Conservation (phyloP, 768 basidiomycete species). For the Suillus americanus region DNA sequence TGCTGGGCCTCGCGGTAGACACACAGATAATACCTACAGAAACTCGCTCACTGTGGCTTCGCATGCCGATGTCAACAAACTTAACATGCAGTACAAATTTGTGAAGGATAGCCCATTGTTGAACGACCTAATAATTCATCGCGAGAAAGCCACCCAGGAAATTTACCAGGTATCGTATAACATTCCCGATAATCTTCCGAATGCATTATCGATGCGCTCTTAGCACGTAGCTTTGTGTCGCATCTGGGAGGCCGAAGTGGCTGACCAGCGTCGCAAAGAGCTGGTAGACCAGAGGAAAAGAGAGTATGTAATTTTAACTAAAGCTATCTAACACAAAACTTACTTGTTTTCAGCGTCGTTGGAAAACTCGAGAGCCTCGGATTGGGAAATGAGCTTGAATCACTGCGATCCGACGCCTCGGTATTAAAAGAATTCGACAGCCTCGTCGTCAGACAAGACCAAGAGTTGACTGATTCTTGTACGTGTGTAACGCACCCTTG, state of each 20-base stretch:
- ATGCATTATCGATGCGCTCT: neutral
- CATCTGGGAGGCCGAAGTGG: neutral
- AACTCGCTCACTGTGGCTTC: neutral
- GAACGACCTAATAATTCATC: neutral
- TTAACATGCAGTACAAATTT: neutral
- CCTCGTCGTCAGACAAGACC: neutral
- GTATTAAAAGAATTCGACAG: neutral
- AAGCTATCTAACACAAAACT: neutral
- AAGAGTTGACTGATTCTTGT: neutral
- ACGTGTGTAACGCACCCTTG: neutral
- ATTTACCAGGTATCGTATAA: neutral
- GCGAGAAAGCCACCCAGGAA: neutral
- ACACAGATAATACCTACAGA: neutral
- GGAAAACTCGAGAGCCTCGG: neutral
- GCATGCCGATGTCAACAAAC: neutral
- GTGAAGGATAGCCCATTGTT: neutral
- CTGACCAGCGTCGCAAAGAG: neutral
- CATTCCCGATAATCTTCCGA: neutral
- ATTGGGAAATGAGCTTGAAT: neutral
- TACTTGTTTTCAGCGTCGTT: neutral
- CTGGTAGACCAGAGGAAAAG: neutral
- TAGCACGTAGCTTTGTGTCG: neutral
- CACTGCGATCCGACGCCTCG: neutral
- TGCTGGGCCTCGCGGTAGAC: neutral
- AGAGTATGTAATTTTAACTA: neutral